A percentile compares a stretch with the other conserved stretches of the same genome.
Evolutionary conservation across 768 basidiomycete species (phyloP).

Genomic region (Brasilioporus rufonigricans): DNA sequence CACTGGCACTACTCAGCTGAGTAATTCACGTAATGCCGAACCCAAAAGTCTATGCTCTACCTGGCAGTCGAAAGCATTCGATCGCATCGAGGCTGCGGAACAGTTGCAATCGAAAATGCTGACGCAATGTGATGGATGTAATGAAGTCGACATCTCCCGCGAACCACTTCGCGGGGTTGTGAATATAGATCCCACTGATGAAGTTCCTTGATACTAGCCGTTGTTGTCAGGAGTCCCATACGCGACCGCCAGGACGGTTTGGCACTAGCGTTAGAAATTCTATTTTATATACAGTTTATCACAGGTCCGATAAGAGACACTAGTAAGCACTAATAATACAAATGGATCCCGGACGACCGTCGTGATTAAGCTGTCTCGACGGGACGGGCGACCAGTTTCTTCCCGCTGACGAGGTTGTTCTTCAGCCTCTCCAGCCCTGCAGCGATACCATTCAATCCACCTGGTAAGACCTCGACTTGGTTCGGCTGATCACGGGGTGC

Average conservation of each 20-base stretch:
- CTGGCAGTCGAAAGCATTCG: too few relatives aligned
- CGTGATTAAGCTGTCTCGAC: slow-evolving; percentile 26
- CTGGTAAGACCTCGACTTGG: slow-evolving; percentile 30
- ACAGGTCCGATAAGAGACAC: not conserved
- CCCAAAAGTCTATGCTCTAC: too few relatives aligned
- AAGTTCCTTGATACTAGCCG: too few relatives aligned
- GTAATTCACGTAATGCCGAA: too few relatives aligned
- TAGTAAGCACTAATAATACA: not conserved
- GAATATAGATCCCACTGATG: too few relatives aligned
- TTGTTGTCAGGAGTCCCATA: too few relatives aligned
- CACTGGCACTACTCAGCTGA: too few relatives aligned
- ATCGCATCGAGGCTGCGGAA: too few relatives aligned
- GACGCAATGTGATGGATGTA: too few relatives aligned
- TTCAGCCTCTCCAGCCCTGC: slow-evolving; percentile 34
- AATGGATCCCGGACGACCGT: not conserved
- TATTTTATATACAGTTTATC: not conserved
- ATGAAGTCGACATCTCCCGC: too few relatives aligned
- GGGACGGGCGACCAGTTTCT: slow-evolving; percentile 27
- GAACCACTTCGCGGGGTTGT: too few relatives aligned
- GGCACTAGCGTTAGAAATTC: not conserved
- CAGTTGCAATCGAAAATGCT: too few relatives aligned
- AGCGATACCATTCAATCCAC: slow-evolving; percentile 36
- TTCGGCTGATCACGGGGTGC: slow-evolving; percentile 10
- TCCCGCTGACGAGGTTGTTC: slow-evolving; percentile 38
- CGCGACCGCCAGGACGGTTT: not conserved